phyloP scores from a whole-genome alignment of 1,284 basidiomycete genomes.

The Ustilago vetiveriae region DNA sequence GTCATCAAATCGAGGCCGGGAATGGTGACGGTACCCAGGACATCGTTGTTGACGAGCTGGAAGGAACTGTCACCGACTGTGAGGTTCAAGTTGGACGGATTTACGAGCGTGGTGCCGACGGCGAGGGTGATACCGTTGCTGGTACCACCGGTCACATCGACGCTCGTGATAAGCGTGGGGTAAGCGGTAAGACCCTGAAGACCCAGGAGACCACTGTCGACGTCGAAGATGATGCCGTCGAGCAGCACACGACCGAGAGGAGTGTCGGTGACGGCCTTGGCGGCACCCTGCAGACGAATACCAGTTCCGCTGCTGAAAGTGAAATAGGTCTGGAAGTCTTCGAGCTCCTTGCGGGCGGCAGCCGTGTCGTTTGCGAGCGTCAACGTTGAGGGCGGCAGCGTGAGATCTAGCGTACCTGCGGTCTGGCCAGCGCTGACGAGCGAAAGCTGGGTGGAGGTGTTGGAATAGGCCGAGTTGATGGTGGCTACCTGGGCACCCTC shows the following conservation, averaged over 20 bases:
- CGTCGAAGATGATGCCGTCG: constrained; percentile 79
- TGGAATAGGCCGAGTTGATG: constrained; percentile 52
- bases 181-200: constrained; percentile 74
- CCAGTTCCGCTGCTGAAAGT: constrained; percentile 70
- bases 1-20: constrained; percentile 55
- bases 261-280: constrained; percentile 75
- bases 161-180: constrained; percentile 72
- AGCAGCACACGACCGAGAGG: constrained; percentile 76
- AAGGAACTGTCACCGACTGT: constrained; percentile 68
- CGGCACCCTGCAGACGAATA: constrained; percentile 75
- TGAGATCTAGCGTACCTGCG: constrained; percentile 75
- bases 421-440: constrained; percentile 71
- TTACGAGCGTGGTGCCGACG: constrained; percentile 74
- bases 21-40: constrained; percentile 56
- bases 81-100: constrained; percentile 78
- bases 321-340: constrained; percentile 66
- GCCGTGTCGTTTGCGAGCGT: constrained; percentile 72
- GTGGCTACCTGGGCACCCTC: constrained; percentile 72
- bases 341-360: constrained; percentile 63
- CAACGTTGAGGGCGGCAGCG: constrained; percentile 73
- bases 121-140: constrained; percentile 73
- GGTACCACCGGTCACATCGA: constrained; percentile 79
- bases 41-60: constrained; percentile 72
- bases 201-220: constrained; percentile 75
- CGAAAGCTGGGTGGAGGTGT: constrained; percentile 39